A percentile compares a stretch with the other conserved stretches of the same genome.
phyloP scores from a whole-genome alignment of 1,139 yeast species.

The Pichia sp. region DNA sequence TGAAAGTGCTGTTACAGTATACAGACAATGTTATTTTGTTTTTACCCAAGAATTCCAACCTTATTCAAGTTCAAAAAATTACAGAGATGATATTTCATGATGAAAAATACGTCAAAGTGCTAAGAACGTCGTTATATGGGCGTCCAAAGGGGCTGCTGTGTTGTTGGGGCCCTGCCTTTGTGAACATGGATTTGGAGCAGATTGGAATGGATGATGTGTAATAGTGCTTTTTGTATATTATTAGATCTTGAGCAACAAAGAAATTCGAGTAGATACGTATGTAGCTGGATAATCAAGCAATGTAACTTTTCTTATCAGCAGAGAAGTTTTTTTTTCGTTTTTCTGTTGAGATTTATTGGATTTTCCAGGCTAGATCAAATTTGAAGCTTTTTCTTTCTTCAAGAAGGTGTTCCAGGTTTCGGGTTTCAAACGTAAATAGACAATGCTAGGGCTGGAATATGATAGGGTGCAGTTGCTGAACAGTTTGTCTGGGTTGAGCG shows the following conservation, averaged over 20 bases:
- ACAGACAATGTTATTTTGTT: slow-evolving; percentile 57
- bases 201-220: background rate
- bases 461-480: slow-evolving; percentile 1
- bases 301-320: background rate
- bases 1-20: slow-evolving; percentile 38
- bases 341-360: background rate
- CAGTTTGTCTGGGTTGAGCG: slow-evolving; percentile 30
- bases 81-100: slow-evolving; percentile 43
- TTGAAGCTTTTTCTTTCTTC: background rate
- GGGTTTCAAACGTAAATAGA: background rate
- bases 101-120: slow-evolving; percentile 40
- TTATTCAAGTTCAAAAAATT: slow-evolving; percentile 47
- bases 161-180: slow-evolving; percentile 46
- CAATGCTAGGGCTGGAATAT: background rate
- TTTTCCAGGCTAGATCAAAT: background rate
- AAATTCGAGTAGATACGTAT: no score
- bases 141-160: slow-evolving; percentile 50
- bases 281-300: no score
- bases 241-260: background rate
- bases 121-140: slow-evolving; percentile 40
- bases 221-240: background rate
- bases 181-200: slow-evolving; percentile 7
- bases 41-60: slow-evolving; percentile 66
- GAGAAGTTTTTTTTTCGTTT: background rate
- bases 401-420: background rate